These are phyloP conservation scores for Naganishia sp. DNA, from an alignment of 1,284 basidiomycete genomes.

Conservation along the genomic window DNA sequence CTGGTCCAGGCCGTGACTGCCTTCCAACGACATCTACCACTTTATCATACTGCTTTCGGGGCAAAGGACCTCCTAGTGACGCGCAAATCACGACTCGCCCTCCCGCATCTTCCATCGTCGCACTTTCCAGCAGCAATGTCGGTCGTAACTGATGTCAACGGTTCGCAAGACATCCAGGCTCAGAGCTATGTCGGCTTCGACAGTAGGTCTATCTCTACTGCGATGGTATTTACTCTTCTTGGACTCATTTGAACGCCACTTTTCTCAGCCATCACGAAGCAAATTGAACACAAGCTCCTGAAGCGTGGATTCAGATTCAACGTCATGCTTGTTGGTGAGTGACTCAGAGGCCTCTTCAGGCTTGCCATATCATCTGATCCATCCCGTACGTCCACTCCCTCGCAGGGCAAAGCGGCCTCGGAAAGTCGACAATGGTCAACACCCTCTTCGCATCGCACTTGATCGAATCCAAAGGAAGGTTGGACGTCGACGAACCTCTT, in stretches of 20 bases:
- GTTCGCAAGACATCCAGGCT: constrained; percentile 60
- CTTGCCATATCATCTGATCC: background rate
- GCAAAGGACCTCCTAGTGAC: too few relatives aligned
- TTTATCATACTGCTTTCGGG: too few relatives aligned
- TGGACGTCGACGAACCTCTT: constrained; percentile 81
- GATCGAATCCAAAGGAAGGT: constrained; percentile 94
- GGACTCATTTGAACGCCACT: constrained; percentile 9
- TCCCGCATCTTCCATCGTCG: too few relatives aligned
- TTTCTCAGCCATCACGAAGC: constrained; percentile 73
- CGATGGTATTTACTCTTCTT: background rate
- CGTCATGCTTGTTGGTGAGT: constrained; percentile 86
- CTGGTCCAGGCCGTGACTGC: too few relatives aligned
- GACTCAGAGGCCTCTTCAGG: constrained; percentile 9
- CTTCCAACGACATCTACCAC: too few relatives aligned
- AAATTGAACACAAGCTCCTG: constrained; percentile 98
- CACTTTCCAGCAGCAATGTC: constrained; percentile 6
- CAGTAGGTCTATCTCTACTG: constrained; percentile 52
- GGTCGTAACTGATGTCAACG: constrained; percentile 16
- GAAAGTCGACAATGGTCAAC: constrained; percentile 98
- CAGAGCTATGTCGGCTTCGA: constrained; percentile 91
- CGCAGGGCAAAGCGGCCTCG: constrained; percentile 93
- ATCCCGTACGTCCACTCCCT: background rate
- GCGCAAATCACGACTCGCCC: too few relatives aligned
- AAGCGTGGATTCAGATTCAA: constrained; percentile 99
- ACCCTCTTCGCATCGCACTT: constrained; percentile 98